Conservation (phyloP, 495 filamentous ascomycete species). For the Talaromyces ruber region DNA sequence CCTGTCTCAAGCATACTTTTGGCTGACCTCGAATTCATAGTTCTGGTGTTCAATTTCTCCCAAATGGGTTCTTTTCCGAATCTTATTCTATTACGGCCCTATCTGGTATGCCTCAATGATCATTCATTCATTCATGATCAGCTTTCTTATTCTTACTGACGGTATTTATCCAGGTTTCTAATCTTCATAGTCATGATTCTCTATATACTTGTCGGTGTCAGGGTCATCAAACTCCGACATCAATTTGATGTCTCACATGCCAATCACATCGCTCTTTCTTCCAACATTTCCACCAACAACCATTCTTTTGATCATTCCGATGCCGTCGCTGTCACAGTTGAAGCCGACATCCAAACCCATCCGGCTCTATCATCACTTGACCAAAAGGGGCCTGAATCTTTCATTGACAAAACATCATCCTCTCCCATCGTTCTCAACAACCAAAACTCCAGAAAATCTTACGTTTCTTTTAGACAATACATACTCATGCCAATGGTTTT, state of each 20-base stretch:
- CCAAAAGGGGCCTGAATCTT: not conserved
- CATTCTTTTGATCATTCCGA: not conserved
- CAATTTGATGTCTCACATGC: constrained; percentile 16
- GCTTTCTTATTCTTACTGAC: not conserved
- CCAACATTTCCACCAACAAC: not conserved
- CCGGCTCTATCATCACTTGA: not conserved
- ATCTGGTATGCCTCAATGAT: constrained; percentile 25
- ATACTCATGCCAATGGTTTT: constrained; percentile 41
- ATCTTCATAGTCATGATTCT: constrained; percentile 29
- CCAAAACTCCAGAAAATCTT: constrained; percentile 10
- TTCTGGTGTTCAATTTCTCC: constrained; percentile 40
- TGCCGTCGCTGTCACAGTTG: not conserved
- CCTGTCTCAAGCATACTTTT: not conserved
- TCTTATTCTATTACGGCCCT: constrained; percentile 35
- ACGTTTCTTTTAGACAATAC: constrained; percentile 36
- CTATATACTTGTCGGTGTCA: constrained; percentile 30
- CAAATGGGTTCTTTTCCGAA: constrained; percentile 33
- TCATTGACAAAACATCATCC: not conserved
- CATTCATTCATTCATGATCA: not conserved
- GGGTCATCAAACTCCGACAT: constrained; percentile 29
- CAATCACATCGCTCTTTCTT: not conserved
- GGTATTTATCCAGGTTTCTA: constrained; percentile 19
- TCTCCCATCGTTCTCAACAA: not conserved
- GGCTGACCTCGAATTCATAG: constrained; percentile 8
- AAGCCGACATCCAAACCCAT: not conserved